A percentile compares a stretch with the other conserved stretches of the same genome.
Evolutionary conservation across 805 yeast species (phyloP).

Genomic region (Saturnispora hagleri): DNA sequence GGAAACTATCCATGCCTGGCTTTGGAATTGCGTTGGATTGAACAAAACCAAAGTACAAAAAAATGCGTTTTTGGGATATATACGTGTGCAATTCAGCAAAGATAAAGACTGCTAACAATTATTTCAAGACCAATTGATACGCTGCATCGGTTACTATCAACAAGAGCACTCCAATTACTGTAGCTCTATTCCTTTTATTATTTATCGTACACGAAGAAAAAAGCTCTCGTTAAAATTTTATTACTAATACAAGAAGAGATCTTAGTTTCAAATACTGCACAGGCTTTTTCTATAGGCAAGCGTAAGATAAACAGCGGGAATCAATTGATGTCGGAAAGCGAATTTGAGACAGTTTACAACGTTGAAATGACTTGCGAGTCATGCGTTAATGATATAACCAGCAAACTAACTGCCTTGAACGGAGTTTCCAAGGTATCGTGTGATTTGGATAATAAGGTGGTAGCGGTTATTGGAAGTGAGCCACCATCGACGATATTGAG

Average conservation of each 20-base stretch:
- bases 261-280: neutral
- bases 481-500: conserved; percentile 71
- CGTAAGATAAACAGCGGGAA: neutral
- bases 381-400: conserved; percentile 54
- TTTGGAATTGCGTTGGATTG: no score
- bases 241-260: neutral
- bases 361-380: conserved; percentile 75
- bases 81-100: no score
- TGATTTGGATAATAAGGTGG: conserved; percentile 50
- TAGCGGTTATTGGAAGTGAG: conserved; percentile 55
- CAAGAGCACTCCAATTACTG: neutral
- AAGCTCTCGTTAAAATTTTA: neutral
- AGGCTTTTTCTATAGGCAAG: neutral
- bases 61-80: no score
- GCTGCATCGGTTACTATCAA: no score
- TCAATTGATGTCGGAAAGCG: neutral
- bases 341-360: conserved; percentile 55
- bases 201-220: neutral
- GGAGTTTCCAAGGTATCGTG: conserved; percentile 47
- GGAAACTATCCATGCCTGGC: no score
- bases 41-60: no score
- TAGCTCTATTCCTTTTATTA: neutral
- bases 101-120: no score
- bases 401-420: conserved; percentile 41
- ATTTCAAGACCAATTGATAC: no score